phyloP scores from a whole-genome alignment of 2,329 filamentous ascomycete genomes.

The Laburnicola sp. region DNA sequence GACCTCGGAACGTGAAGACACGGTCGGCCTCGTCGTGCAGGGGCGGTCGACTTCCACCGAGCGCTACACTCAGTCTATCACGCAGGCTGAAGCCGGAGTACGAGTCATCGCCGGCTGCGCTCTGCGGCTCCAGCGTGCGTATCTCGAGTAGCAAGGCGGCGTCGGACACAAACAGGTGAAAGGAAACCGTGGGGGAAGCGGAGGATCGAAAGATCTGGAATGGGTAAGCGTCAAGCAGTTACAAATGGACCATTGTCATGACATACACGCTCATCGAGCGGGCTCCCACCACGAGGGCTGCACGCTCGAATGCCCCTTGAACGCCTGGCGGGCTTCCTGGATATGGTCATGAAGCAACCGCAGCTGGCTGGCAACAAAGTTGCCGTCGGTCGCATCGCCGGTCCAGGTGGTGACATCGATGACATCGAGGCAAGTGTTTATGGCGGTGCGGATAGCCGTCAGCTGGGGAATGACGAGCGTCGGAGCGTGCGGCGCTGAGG shows the following conservation, averaged over 20 bases:
- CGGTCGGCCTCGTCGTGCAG: slow-evolving; percentile 69
- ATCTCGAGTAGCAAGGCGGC: slow-evolving; percentile 63
- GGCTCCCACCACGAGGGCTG: slow-evolving; percentile 59
- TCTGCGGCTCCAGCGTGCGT: slow-evolving; percentile 65
- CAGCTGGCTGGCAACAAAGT: slow-evolving; percentile 62
- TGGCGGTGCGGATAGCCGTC: slow-evolving; percentile 70
- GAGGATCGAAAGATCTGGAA: slow-evolving; percentile 61
- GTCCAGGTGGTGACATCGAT: slow-evolving; percentile 77
- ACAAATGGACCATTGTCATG: background rate
- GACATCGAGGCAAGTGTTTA: slow-evolving; percentile 82
- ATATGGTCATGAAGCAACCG: slow-evolving; percentile 63
- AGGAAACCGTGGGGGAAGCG: slow-evolving; percentile 70
- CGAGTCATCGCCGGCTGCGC: slow-evolving; percentile 32
- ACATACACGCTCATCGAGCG: slow-evolving; percentile 61
- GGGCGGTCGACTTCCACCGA: slow-evolving; percentile 48
- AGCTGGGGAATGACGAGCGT: slow-evolving; percentile 70
- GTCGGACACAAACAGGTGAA: slow-evolving; percentile 64
- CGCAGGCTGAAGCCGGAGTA: slow-evolving; percentile 57
- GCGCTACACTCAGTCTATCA: slow-evolving; percentile 56
- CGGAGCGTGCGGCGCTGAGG: slow-evolving; percentile 57
- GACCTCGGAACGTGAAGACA: slow-evolving; percentile 68
- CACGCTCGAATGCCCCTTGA: slow-evolving; percentile 59
- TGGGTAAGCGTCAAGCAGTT: background rate
- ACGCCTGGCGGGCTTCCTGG: slow-evolving; percentile 60
- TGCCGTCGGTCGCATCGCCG: slow-evolving; percentile 62